Evolutionary conservation across 169 alveolate genomes (phyloP).

Genomic region (Cryptosporidium baileyi): DNA sequence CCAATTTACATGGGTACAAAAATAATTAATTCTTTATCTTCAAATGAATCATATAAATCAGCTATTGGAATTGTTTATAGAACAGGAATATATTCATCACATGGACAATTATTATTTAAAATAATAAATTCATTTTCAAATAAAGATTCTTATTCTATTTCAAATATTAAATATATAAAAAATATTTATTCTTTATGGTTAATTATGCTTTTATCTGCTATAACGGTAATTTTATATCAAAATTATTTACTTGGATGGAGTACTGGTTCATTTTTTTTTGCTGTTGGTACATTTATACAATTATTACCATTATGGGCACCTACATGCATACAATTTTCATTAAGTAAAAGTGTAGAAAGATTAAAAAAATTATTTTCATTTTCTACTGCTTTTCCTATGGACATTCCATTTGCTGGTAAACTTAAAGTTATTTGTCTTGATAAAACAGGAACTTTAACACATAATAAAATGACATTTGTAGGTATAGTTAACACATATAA

Average conservation of each 20-base stretch:
- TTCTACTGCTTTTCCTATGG: slow-evolving; percentile 23
- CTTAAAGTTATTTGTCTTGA: slow-evolving; percentile 54
- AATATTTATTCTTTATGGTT: slow-evolving; percentile 5
- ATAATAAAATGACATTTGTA: slow-evolving; percentile 29
- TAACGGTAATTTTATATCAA: slow-evolving; percentile 14
- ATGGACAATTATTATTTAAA: slow-evolving; percentile 38
- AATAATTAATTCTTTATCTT: slow-evolving; percentile 16
- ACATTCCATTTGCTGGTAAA: slow-evolving; percentile 57
- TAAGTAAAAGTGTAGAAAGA: slow-evolving; percentile 34
- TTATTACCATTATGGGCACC: slow-evolving; percentile 64
- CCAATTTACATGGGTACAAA: slow-evolving; percentile 49
- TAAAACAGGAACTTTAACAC: slow-evolving; percentile 63
- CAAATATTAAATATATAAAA: slow-evolving; percentile 15
- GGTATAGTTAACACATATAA: not conserved
- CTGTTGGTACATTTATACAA: slow-evolving; percentile 66
- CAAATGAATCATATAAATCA: not conserved
- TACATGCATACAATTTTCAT: slow-evolving; percentile 42
- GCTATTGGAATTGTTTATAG: slow-evolving; percentile 57
- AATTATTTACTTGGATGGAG: slow-evolving; percentile 55
- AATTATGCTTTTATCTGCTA: slow-evolving; percentile 2
- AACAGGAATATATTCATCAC: slow-evolving; percentile 66
- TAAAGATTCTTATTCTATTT: not conserved
- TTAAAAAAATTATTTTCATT: not conserved
- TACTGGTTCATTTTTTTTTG: slow-evolving; percentile 66
- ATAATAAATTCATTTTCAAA: not conserved